These are phyloP conservation scores for Aureobasidium sp. DNA, from an alignment of 2,329 filamentous ascomycete species.

Conservation along the genomic window DNA sequence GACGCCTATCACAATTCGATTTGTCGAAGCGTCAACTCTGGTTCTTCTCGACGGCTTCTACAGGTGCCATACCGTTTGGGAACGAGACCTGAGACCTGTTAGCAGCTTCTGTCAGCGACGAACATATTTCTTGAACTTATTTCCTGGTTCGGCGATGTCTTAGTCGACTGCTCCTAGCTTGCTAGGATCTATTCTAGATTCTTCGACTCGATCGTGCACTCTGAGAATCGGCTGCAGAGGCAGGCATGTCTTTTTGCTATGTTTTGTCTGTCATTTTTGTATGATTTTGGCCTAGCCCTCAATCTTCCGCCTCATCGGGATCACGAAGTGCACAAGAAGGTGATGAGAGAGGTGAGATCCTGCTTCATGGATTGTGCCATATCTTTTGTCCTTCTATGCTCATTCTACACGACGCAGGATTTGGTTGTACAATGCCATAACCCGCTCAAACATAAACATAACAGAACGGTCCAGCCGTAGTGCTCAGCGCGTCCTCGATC, in stretches of 20 bases:
- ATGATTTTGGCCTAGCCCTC: not conserved
- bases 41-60: not conserved
- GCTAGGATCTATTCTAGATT: not conserved
- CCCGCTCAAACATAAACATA: conserved; percentile 35
- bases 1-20: not conserved
- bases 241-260: too few species aligned
- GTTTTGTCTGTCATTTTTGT: not conserved
- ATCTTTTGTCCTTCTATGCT: not conserved
- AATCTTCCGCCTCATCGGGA: not conserved
- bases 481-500: conserved; percentile 37
- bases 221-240: too few species aligned
- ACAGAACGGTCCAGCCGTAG: conserved; percentile 40
- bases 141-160: not conserved
- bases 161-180: not conserved
- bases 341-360: not conserved
- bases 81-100: not conserved
- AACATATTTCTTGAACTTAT: not conserved
- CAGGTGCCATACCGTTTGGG: not conserved
- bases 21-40: not conserved
- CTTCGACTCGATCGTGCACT: not conserved
- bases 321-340: not conserved
- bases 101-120: not conserved
- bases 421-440: not conserved
- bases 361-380: not conserved
- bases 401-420: not conserved